Percentiles rank a stretch among this genome's conserved stretches.
Conservation (phyloP, 371 early-diverging fungal species). For the Mucor indicus region DNA sequence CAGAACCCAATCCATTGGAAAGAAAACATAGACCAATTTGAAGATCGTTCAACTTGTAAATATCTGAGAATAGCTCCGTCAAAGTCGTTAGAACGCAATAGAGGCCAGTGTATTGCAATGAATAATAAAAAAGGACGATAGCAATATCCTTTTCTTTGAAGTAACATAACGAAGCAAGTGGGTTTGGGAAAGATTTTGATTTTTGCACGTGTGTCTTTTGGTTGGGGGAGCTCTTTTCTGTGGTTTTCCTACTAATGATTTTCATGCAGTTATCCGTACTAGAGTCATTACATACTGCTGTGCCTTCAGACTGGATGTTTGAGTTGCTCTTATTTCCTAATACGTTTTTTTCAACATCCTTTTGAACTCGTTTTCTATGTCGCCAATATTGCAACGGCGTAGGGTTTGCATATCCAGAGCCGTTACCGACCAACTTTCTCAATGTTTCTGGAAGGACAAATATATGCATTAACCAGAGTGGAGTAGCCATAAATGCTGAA, state of each 20-base stretch:
- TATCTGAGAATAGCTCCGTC: constrained; percentile 18
- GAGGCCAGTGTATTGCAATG: constrained; percentile 31
- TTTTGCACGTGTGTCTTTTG: too few species aligned
- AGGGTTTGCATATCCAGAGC: constrained; percentile 24
- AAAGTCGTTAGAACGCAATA: constrained; percentile 33
- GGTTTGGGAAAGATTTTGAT: constrained; percentile 5
- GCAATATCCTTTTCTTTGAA: constrained; percentile 35
- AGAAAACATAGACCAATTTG: constrained; percentile 31
- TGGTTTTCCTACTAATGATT: background rate
- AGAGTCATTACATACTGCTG: background rate
- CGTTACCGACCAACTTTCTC: constrained; percentile 35
- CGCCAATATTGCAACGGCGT: constrained; percentile 19
- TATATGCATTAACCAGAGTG: constrained; percentile 42
- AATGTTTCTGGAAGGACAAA: constrained; percentile 66
- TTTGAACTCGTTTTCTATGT: background rate
- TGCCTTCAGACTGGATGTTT: background rate
- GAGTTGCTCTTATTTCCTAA: background rate
- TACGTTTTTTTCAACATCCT: background rate
- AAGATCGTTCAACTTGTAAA: constrained; percentile 19
- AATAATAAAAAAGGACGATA: constrained; percentile 22
- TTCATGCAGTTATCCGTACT: background rate
- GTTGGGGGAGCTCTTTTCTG: background rate
- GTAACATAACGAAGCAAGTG: constrained; percentile 22
- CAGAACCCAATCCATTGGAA: constrained; percentile 25
- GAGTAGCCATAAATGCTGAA: constrained; percentile 44